Conservation (phyloP, 1,284 basidiomycete species). For the Prillingera fragicola region DNA sequence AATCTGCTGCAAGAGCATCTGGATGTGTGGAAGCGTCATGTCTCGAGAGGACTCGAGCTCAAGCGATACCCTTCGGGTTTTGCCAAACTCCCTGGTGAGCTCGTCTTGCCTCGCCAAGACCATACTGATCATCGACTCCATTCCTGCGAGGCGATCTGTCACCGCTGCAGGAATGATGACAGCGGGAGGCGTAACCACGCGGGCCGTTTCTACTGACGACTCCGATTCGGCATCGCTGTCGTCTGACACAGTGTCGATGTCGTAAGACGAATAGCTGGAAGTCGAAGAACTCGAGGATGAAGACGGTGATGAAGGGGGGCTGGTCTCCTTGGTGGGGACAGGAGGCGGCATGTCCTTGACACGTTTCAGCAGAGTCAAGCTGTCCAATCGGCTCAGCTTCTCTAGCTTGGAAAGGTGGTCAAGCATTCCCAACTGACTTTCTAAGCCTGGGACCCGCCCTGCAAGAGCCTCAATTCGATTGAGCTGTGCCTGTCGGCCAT, state of each 20-base stretch:
- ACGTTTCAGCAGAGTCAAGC: background rate
- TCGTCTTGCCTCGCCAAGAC: conserved; percentile 37
- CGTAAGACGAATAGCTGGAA: no score
- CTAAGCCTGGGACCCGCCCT: no score
- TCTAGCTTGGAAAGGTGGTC: conserved; percentile 1
- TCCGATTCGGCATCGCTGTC: conserved; percentile 1
- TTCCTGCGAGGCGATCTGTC: no score
- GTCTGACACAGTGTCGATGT: background rate
- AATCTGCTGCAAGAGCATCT: conserved; percentile 36
- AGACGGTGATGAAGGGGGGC: conserved; percentile 16
- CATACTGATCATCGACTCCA: no score
- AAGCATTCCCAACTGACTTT: conserved; percentile 2
- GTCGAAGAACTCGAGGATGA: conserved; percentile 15
- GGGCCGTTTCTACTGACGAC: conserved; percentile 24
- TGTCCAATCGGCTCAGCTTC: background rate
- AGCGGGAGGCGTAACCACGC: conserved; percentile 37
- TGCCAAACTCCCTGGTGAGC: conserved; percentile 26
- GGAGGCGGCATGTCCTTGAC: conserved; percentile 30
- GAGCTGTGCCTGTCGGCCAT: conserved; percentile 13
- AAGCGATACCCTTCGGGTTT: conserved; percentile 19
- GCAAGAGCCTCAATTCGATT: conserved; percentile 6
- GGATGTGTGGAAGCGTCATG: conserved; percentile 27
- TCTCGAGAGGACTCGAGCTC: conserved; percentile 19
- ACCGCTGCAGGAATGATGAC: conserved; percentile 26
- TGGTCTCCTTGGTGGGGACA: conserved; percentile 31